Conservation (phyloP, 371 early-diverging fungal genomes). For the Syncephalastrum monosporum region DNA sequence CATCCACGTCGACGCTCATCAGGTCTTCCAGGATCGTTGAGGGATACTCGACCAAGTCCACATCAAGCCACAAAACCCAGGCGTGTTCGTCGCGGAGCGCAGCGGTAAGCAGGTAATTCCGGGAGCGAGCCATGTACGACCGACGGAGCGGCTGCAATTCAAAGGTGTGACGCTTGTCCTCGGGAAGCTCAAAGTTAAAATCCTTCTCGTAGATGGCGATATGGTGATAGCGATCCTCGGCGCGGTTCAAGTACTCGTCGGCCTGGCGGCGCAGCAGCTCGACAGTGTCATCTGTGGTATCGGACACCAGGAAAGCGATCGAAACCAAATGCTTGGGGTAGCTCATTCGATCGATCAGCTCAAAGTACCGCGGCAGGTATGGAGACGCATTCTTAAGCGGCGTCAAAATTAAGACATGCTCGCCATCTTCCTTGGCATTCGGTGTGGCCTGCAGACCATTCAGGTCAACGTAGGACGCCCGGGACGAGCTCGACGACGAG, state of each 20-base stretch:
- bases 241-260: conserved; percentile 18
- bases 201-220: conserved; percentile 57
- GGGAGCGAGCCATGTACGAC: conserved; percentile 57
- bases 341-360: conserved; percentile 45
- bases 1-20: conserved; percentile 53
- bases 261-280: conserved; percentile 40
- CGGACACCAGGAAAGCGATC: conserved; percentile 59
- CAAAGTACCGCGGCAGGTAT: conserved; percentile 59
- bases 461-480: conserved; percentile 19
- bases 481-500: conserved; percentile 4
- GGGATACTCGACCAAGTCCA: conserved; percentile 57
- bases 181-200: conserved; percentile 54
- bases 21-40: conserved; percentile 51
- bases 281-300: conserved; percentile 53
- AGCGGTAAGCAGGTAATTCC: conserved; percentile 54
- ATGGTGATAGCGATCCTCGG: conserved; percentile 38
- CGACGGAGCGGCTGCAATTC: conserved; percentile 54
- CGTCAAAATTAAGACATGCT: conserved; percentile 52
- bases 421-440: conserved; percentile 23
- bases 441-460: conserved; percentile 21
- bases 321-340: conserved; percentile 58
- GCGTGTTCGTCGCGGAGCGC: conserved; percentile 49
- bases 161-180: conserved; percentile 47
- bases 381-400: conserved; percentile 57
- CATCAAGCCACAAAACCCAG: conserved; percentile 68